phyloP scores from a whole-genome alignment of 2,329 filamentous ascomycete species.

The Neopestalotiopsis sp. region DNA sequence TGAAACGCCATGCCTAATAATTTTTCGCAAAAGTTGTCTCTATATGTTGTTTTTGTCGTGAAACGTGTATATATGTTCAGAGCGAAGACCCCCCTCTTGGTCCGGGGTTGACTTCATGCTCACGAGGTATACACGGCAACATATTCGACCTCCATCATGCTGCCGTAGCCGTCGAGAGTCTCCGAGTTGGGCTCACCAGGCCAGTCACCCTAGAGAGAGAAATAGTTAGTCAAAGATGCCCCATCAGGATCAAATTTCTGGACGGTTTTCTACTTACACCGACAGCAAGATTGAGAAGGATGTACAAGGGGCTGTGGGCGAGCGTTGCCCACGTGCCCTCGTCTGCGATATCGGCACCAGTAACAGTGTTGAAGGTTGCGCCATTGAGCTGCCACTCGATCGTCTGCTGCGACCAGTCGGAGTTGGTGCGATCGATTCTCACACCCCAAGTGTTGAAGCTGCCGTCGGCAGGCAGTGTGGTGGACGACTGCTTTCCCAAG shows the following conservation, averaged over 20 bases:
- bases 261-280: constrained; percentile 42
- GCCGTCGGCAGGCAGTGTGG: constrained; percentile 48
- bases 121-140: constrained; percentile 44
- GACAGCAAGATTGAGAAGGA: constrained; percentile 55
- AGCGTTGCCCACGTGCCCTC: constrained; percentile 50
- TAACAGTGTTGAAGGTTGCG: constrained; percentile 47
- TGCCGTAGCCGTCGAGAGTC: constrained; percentile 52
- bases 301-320: constrained; percentile 47
- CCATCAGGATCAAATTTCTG: background rate
- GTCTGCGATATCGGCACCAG: constrained; percentile 46
- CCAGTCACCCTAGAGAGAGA: constrained; percentile 28
- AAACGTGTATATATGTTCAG: background rate
- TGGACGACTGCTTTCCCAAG: constrained; percentile 42
- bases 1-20: constrained; percentile 14
- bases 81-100: background rate
- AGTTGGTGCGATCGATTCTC: constrained; percentile 49
- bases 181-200: constrained; percentile 53
- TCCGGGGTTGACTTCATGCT: background rate
- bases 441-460: constrained; percentile 56
- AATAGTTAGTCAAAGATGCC: constrained; percentile 3
- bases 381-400: constrained; percentile 58
- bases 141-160: constrained; percentile 59
- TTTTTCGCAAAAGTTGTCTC: background rate
- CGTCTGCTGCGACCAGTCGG: constrained; percentile 50
- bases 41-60: background rate